These are phyloP conservation scores for Thelephora ganbajun DNA, from an alignment of 768 basidiomycete genomes.

Conservation along the genomic window DNA sequence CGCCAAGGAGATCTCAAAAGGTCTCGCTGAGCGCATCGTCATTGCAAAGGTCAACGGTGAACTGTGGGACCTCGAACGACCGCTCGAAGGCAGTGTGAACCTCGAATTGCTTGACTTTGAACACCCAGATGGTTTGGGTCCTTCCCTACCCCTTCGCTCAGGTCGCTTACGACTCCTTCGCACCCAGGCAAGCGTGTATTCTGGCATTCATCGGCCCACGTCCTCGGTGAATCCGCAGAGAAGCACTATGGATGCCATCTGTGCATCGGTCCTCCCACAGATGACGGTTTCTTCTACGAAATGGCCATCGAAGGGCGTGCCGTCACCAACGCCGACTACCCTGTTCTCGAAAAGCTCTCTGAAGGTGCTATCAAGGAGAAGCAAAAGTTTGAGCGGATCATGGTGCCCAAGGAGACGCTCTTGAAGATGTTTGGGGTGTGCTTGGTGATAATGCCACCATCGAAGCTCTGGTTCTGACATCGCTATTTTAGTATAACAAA, in stretches of 20 bases:
- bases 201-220: conserved; percentile 99
- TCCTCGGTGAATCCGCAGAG: conserved; percentile 92
- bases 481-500: conserved; percentile 73
- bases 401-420: conserved; percentile 88
- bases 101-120: conserved; percentile 89
- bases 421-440: conserved; percentile 88
- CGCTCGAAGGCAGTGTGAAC: conserved; percentile 73
- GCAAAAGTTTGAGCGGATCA: conserved; percentile 91
- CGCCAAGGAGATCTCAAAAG: conserved; percentile 78
- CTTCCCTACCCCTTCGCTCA: neutral
- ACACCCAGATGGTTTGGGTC: conserved; percentile 60
- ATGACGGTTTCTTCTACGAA: conserved; percentile 99
- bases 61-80: conserved; percentile 92
- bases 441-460: neutral
- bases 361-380: conserved; percentile 89
- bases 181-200: conserved; percentile 83
- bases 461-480: conserved; percentile 3
- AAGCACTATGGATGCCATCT: conserved; percentile 95
- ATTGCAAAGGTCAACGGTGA: conserved; percentile 87
- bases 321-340: conserved; percentile 73
- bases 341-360: conserved; percentile 75
- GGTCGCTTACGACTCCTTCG: neutral
- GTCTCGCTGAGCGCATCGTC: conserved; percentile 76
- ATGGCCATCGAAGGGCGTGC: conserved; percentile 86
- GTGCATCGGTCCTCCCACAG: conserved; percentile 92